These are phyloP conservation scores for Aspergillus fijiensis DNA, from an alignment of 2,329 filamentous ascomycete species.

Conservation along the genomic window DNA sequence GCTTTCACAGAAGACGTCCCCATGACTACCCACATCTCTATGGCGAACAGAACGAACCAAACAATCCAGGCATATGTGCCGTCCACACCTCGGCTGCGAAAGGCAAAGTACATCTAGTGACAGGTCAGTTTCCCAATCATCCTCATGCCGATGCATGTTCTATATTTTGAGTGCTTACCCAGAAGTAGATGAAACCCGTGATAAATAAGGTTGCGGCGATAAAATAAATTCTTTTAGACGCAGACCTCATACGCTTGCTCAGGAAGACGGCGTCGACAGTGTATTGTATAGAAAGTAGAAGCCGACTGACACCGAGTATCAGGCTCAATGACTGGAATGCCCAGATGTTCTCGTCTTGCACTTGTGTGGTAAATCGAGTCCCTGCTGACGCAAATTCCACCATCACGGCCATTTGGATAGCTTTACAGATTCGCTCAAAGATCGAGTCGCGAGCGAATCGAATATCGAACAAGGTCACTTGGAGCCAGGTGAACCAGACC, in stretches of 20 bases:
- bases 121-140: constrained; percentile 5
- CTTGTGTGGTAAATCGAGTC: constrained; percentile 43
- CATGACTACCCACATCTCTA: constrained; percentile 56
- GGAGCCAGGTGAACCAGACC: constrained; percentile 68
- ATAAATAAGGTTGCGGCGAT: constrained; percentile 32
- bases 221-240: constrained; percentile 28
- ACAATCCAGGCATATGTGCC: constrained; percentile 43
- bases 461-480: constrained; percentile 64
- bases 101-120: constrained; percentile 36
- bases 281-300: constrained; percentile 58
- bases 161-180: constrained; percentile 20
- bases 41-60: constrained; percentile 57
- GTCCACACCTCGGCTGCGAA: constrained; percentile 23
- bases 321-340: constrained; percentile 46
- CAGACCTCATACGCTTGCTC: constrained; percentile 25
- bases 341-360: constrained; percentile 42
- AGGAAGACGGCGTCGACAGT: constrained; percentile 37
- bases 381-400: constrained; percentile 64
- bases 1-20: constrained; percentile 55
- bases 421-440: constrained; percentile 61
- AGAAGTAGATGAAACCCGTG: constrained; percentile 30
- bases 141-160: background rate
- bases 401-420: constrained; percentile 63
- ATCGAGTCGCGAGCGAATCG: constrained; percentile 65
- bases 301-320: constrained; percentile 53